Conservation (phyloP, 345 rosid species). For the Zanthoxylum bungeanum region DNA sequence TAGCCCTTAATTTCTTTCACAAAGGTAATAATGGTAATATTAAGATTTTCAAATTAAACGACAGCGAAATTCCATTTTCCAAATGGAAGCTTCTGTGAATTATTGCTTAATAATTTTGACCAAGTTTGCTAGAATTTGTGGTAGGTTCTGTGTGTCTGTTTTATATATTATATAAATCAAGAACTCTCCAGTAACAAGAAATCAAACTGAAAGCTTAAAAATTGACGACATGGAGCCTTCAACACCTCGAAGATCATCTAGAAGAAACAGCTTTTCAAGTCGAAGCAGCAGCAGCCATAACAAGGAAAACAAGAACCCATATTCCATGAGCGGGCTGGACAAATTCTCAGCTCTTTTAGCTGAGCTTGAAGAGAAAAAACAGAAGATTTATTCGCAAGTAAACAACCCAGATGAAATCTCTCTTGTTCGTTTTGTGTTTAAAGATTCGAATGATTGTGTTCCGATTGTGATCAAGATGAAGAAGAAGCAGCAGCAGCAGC, state of each 20-base stretch:
- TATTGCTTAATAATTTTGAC: slow-evolving; percentile 14
- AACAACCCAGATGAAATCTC: slow-evolving; percentile 42
- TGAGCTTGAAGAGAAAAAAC: slow-evolving; percentile 55
- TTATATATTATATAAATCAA: too few species aligned
- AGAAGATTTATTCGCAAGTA: slow-evolving; percentile 47
- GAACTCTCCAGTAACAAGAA: not conserved
- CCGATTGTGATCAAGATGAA: slow-evolving; percentile 58
- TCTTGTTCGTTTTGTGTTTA: slow-evolving; percentile 55
- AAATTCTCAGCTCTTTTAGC: slow-evolving; percentile 66
- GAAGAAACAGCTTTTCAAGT: slow-evolving; percentile 17
- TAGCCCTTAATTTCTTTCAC: not conserved
- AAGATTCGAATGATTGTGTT: slow-evolving; percentile 35
- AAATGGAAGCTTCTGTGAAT: slow-evolving; percentile 26
- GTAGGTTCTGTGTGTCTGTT: not conserved
- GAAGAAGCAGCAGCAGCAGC: slow-evolving; percentile 22
- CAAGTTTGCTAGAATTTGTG: slow-evolving; percentile 14
- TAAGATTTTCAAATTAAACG: slow-evolving; percentile 27
- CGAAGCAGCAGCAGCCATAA: slow-evolving; percentile 14
- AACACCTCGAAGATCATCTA: slow-evolving; percentile 39
- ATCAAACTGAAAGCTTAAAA: not conserved
- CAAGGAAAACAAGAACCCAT: slow-evolving; percentile 85
- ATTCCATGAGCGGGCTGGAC: slow-evolving; percentile 64
- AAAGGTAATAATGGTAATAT: not conserved
- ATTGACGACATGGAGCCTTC: slow-evolving; percentile 12
- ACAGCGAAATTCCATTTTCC: not conserved